A percentile compares a stretch with the other conserved stretches of the same genome.
phyloP scores from a whole-genome alignment of 345 rosid genomes.

The Eucalyptus shirleyi region DNA sequence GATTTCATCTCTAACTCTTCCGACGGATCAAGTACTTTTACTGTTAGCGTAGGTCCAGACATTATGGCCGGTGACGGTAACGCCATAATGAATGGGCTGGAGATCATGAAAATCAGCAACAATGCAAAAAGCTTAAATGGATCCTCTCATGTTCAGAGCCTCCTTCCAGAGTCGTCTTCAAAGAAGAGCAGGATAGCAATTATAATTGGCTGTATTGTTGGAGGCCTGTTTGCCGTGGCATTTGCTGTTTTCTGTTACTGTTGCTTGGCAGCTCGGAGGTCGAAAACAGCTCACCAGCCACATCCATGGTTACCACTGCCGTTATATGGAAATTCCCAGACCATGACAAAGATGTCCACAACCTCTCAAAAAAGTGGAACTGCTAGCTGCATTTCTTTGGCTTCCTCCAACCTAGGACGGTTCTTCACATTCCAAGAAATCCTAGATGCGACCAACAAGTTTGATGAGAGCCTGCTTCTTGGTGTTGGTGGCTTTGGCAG shows the following conservation, averaged over 20 bases:
- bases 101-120: conserved; percentile 82
- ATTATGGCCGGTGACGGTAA: conserved; percentile 30
- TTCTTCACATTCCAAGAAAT: conserved; percentile 83
- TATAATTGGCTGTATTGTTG: conserved; percentile 38
- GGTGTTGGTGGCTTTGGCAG: conserved; percentile 99
- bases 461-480: conserved; percentile 76
- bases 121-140: conserved; percentile 69
- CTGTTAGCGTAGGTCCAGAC: conserved; percentile 92
- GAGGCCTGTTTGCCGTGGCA: conserved; percentile 25
- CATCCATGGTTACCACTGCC: conserved; percentile 87
- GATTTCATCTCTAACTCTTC: conserved; percentile 75
- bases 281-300: conserved; percentile 52
- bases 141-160: conserved; percentile 35
- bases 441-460: conserved; percentile 85
- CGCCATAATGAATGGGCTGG: conserved; percentile 82
- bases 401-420: conserved; percentile 74
- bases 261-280: conserved; percentile 36
- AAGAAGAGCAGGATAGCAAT: conserved; percentile 17
- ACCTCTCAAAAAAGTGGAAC: conserved; percentile 84
- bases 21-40: conserved; percentile 33
- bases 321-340: conserved; percentile 79
- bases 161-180: conserved; percentile 40
- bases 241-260: conserved; percentile 51
- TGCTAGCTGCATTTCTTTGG: conserved; percentile 77
- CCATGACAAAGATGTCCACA: conserved; percentile 73